Conservation (phyloP, 768 basidiomycete species). For the Lactarius vividus region DNA sequence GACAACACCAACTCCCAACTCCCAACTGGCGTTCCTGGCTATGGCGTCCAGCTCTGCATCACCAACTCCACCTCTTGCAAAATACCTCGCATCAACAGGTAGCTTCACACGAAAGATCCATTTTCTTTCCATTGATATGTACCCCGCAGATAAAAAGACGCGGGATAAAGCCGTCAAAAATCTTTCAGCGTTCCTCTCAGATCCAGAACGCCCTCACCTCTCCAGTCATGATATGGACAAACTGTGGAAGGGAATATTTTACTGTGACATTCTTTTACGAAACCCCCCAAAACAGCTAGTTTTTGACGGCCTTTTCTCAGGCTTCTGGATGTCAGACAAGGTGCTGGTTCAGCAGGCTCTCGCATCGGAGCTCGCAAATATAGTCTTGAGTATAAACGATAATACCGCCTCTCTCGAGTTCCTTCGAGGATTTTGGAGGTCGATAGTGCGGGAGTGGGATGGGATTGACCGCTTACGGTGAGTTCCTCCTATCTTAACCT, state of each 20-base stretch:
- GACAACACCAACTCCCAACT: background rate
- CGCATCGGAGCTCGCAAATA: slow-evolving; percentile 78
- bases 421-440: slow-evolving; percentile 87
- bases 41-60: slow-evolving; percentile 39
- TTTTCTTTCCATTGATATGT: background rate
- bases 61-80: slow-evolving; percentile 67
- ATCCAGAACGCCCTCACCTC: slow-evolving; percentile 53
- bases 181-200: slow-evolving; percentile 75
- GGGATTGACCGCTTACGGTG: slow-evolving; percentile 89
- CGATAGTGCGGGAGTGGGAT: slow-evolving; percentile 88
- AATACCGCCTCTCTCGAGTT: slow-evolving; percentile 65
- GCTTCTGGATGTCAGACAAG: slow-evolving; percentile 99
- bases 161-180: slow-evolving; percentile 89
- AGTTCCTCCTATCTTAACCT: slow-evolving; percentile 29
- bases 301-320: slow-evolving; percentile 41
- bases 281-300: background rate
- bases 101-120: slow-evolving; percentile 12
- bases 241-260: slow-evolving; percentile 97
- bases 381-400: slow-evolving; percentile 66
- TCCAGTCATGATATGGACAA: slow-evolving; percentile 80
- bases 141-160: slow-evolving; percentile 73
- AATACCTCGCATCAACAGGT: slow-evolving; percentile 90
- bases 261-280: slow-evolving; percentile 54
- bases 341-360: slow-evolving; percentile 93
- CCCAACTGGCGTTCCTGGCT: slow-evolving; percentile 24